Base-by-base conservation (phyloP, 257 asterid genomes). In the Lycium ferocissimum region DNA sequence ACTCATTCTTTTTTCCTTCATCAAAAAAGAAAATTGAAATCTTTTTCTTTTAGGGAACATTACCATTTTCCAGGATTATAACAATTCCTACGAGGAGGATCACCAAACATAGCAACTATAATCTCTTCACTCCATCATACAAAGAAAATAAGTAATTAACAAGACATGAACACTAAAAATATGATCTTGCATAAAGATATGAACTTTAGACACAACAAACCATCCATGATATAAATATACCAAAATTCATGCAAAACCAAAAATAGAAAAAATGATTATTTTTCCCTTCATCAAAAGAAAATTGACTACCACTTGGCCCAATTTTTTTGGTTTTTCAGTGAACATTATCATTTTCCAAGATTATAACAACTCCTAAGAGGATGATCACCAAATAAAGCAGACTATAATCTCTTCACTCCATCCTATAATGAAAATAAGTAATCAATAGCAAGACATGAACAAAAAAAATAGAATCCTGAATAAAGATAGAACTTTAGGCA, bases 61-160 rank as follows among this genome's bases (percentile, higher is more conserved):
- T 56, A 12, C 6, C 18, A 13, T 2, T 56, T 13, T 56, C 61
- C 61, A 56, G 61, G 61, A 56, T 56, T 56, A 12, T 56, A 56
- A 56, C n/a, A 13, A 56, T 5, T 56, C 18, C 61, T 13, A 56
- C 2, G 2, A 56, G 18, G 61, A 56, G 13, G 61, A 56, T 56
- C 61, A 56, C 18, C 17, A 56, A 56, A 56, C 14, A 49, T 9
- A 49, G 56, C 56, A 49, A 69, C 26, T 69, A 15, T 37, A 40
- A 43, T 49, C 51, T 43, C 78, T 26, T 69, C 78, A 69, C 15
- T 71, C 79, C 57, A 72, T 70, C 54, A 38, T 38, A 70, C 26
- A 70, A 40, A 17, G 53, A 43, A 43, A 72, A 3, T 71, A 70
- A 75, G 81, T 26, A 26, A 26, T 26, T 26, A 61, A 61, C 12